phyloP scores from a whole-genome alignment of 768 basidiomycete species.

The Boletus patriciae region DNA sequence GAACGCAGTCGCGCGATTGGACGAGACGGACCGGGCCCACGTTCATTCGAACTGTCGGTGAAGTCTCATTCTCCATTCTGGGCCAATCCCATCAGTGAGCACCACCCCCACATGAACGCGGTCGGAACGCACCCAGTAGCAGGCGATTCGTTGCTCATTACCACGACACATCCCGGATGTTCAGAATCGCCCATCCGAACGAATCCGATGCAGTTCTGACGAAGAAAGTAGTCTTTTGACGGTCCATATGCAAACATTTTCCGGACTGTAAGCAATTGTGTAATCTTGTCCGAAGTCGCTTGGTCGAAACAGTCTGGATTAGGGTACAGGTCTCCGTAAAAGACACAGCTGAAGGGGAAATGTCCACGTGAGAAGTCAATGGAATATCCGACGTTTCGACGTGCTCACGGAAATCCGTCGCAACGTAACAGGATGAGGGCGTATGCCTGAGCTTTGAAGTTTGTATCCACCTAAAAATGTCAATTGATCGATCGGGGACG shows the following conservation, averaged over 20 bases:
- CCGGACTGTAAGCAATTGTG: slow-evolving; percentile 57
- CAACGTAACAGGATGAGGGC: slow-evolving; percentile 72
- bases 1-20: slow-evolving; percentile 1
- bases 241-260: slow-evolving; percentile 66
- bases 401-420: slow-evolving; percentile 70
- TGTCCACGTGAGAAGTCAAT: not conserved
- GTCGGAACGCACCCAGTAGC: slow-evolving; percentile 16
- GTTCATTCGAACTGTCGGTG: slow-evolving; percentile 54
- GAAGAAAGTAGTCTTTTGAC: slow-evolving; percentile 57
- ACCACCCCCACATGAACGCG: not conserved
- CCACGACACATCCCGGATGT: slow-evolving; percentile 65
- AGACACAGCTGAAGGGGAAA: slow-evolving; percentile 62
- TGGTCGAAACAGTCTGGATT: slow-evolving; percentile 66
- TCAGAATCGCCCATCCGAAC: slow-evolving; percentile 59
- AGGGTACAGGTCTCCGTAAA: slow-evolving; percentile 81
- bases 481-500: not conserved
- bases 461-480: slow-evolving; percentile 54
- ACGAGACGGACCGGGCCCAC: slow-evolving; percentile 54
- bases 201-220: slow-evolving; percentile 72
- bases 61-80: slow-evolving; percentile 14
- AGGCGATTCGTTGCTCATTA: slow-evolving; percentile 57
- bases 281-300: slow-evolving; percentile 50
- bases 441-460: slow-evolving; percentile 83
- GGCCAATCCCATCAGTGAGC: not conserved
- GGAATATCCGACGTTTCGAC: not conserved